Conservation (phyloP, 2,329 filamentous ascomycete species). For the Fusarium chaquense region DNA sequence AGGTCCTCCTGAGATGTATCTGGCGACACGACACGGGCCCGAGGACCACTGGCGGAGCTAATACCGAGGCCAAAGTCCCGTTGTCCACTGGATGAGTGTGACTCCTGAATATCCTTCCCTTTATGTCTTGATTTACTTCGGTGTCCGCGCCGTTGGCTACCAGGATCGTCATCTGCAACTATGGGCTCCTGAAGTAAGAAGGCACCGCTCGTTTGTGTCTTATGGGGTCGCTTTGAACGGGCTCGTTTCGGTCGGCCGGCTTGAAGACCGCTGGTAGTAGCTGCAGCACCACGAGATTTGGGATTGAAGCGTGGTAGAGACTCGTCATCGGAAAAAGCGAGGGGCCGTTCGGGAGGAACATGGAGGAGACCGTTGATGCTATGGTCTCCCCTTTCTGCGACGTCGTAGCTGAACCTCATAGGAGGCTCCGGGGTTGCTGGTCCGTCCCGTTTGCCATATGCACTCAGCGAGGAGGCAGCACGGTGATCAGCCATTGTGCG, state of each 20-base stretch:
- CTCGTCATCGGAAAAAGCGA: constrained; percentile 48
- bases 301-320: constrained; percentile 43
- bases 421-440: constrained; percentile 45
- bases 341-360: constrained; percentile 44
- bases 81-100: constrained; percentile 26
- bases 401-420: constrained; percentile 47
- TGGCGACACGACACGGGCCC: constrained; percentile 44
- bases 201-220: constrained; percentile 60
- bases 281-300: constrained; percentile 34
- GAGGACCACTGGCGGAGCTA: constrained; percentile 26
- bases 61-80: constrained; percentile 42
- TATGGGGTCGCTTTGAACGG: constrained; percentile 52
- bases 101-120: constrained; percentile 38
- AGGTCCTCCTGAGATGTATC: constrained; percentile 48
- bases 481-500: constrained; percentile 46
- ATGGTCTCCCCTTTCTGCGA: constrained; percentile 41
- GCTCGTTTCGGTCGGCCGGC: constrained; percentile 45
- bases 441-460: constrained; percentile 45
- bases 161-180: constrained; percentile 49
- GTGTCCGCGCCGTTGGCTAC: constrained; percentile 47
- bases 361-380: constrained; percentile 45
- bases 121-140: constrained; percentile 43
- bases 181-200: constrained; percentile 64
- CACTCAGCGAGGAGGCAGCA: constrained; percentile 41
- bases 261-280: constrained; percentile 32